Percentiles rank a stretch among this genome's conserved stretches.
Evolutionary conservation across 2,329 filamentous ascomycete genomes (phyloP).

Genomic region (Rhynchosporium secalis): DNA sequence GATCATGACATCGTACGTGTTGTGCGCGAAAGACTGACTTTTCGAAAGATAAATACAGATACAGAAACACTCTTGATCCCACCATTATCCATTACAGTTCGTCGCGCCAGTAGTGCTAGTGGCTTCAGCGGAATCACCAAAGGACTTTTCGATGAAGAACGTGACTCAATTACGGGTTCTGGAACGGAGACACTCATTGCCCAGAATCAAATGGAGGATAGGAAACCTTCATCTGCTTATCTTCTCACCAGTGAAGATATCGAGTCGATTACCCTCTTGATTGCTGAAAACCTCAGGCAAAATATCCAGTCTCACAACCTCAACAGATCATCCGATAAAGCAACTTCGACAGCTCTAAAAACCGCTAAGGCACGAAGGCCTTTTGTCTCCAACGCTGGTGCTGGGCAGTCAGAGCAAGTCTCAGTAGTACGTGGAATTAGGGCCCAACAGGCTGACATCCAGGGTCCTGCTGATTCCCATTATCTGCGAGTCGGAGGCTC

Average conservation of each 20-base stretch:
- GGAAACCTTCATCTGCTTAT: slow-evolving; percentile 20
- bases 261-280: slow-evolving; percentile 30
- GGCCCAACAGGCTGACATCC: background rate
- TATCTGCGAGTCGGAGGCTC: slow-evolving; percentile 13
- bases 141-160: background rate
- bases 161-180: background rate
- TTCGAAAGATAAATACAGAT: slow-evolving; percentile 20
- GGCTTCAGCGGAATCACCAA: background rate
- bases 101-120: slow-evolving; percentile 27
- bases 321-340: background rate
- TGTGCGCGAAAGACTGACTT: slow-evolving; percentile 30
- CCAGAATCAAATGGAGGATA: slow-evolving; percentile 7
- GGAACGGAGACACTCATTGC: slow-evolving; percentile 3
- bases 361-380: background rate
- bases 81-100: slow-evolving; percentile 33
- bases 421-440: background rate
- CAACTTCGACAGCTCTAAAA: background rate
- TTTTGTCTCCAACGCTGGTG: background rate
- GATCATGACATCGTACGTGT: slow-evolving; percentile 29
- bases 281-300: slow-evolving; percentile 24
- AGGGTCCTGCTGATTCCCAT: background rate
- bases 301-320: background rate
- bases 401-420: background rate
- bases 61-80: slow-evolving; percentile 12
- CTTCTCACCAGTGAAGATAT: slow-evolving; percentile 34